phyloP scores from a whole-genome alignment of 257 asterid species.

The Penstemon davidsonii region DNA sequence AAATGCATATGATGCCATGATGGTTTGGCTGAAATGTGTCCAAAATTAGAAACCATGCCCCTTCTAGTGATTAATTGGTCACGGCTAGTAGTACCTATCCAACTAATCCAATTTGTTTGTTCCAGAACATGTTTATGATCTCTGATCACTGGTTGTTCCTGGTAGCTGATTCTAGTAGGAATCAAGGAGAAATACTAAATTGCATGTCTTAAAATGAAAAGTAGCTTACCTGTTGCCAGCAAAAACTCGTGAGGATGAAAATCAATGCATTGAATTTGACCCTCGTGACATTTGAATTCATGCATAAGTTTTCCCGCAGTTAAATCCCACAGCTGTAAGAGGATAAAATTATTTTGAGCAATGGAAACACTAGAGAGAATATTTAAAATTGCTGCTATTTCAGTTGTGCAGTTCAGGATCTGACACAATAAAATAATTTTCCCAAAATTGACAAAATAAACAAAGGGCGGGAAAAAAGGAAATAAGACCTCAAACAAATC shows the following conservation, averaged over 20 bases:
- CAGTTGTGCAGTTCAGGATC: slow-evolving; percentile 17
- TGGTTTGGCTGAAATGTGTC: slow-evolving; percentile 6
- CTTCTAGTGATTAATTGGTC: slow-evolving; percentile 6
- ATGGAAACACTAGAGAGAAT: slow-evolving; percentile 23
- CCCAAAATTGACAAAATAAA: background rate
- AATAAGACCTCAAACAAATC: slow-evolving; percentile 5
- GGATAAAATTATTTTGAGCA: slow-evolving; percentile 32
- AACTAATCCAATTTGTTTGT: slow-evolving; percentile 3
- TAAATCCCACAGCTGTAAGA: slow-evolving; percentile 93
- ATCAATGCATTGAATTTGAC: slow-evolving; percentile 91
- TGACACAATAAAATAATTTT: slow-evolving; percentile 13
- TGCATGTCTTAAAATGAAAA: slow-evolving; percentile 18
- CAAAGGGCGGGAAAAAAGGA: background rate
- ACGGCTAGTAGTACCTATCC: slow-evolving; percentile 6
- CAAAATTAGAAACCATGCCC: background rate
- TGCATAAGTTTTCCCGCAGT: slow-evolving; percentile 98
- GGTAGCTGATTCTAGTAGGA: slow-evolving; percentile 14
- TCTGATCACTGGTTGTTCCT: background rate
- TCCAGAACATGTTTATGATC: slow-evolving; percentile 4
- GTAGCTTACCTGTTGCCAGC: slow-evolving; percentile 86
- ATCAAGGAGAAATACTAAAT: slow-evolving; percentile 10
- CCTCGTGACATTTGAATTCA: slow-evolving; percentile 90
- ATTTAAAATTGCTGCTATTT: background rate
- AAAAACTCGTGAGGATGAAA: slow-evolving; percentile 95
- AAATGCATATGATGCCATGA: background rate